phyloP scores from a whole-genome alignment of 2,329 filamentous ascomycete species.

The Fusarium hostae region DNA sequence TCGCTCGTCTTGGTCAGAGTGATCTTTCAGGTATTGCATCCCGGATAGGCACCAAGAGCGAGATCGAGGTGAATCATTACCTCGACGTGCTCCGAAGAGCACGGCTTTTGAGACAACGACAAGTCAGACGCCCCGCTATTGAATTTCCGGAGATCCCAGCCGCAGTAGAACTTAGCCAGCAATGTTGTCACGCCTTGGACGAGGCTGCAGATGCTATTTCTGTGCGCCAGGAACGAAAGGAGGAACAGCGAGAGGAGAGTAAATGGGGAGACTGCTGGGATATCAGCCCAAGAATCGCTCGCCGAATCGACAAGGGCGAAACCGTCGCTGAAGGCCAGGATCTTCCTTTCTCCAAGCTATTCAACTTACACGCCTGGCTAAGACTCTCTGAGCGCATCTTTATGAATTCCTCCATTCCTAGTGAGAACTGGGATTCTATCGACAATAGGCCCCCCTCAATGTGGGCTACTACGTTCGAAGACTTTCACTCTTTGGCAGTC shows the following conservation, averaged over 20 bases:
- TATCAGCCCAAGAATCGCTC: slow-evolving; percentile 59
- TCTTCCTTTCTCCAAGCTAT: slow-evolving; percentile 64
- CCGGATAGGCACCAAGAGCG: slow-evolving; percentile 76
- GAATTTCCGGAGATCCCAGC: slow-evolving; percentile 71
- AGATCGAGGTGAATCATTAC: slow-evolving; percentile 78
- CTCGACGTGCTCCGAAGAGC: slow-evolving; percentile 69
- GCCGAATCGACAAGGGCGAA: slow-evolving; percentile 42
- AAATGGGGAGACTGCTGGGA: slow-evolving; percentile 75
- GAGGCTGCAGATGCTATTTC: slow-evolving; percentile 73
- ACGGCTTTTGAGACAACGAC: slow-evolving; percentile 54
- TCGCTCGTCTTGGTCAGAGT: slow-evolving; percentile 72
- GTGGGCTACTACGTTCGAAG: slow-evolving; percentile 78
- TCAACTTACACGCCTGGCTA: slow-evolving; percentile 71
- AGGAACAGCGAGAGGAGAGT: slow-evolving; percentile 67
- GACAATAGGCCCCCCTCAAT: slow-evolving; percentile 74
- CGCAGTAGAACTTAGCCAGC: slow-evolving; percentile 75
- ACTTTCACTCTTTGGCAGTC: slow-evolving; percentile 76
- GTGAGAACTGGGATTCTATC: slow-evolving; percentile 75
- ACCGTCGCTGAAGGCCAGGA: slow-evolving; percentile 38
- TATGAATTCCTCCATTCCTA: slow-evolving; percentile 74
- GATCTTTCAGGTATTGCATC: slow-evolving; percentile 71
- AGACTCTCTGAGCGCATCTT: slow-evolving; percentile 73
- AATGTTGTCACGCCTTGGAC: slow-evolving; percentile 75
- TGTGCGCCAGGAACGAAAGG: slow-evolving; percentile 70
- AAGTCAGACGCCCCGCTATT: slow-evolving; percentile 48